Conservation (phyloP, 2,329 filamentous ascomycete genomes). For the Ampelomyces quisqualis region DNA sequence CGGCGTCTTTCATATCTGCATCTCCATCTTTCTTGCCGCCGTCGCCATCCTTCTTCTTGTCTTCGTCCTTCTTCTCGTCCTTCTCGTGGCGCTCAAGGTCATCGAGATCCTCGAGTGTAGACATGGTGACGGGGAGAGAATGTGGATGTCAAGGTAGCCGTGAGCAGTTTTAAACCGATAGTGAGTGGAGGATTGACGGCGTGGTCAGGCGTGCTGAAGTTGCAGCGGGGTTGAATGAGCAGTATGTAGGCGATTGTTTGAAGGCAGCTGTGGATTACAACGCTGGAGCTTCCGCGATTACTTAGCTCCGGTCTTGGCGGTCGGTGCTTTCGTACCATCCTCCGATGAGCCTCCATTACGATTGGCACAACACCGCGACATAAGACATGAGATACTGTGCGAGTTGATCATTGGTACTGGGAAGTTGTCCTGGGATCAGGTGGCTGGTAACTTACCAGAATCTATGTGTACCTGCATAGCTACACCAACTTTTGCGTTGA, state of each 20-base stretch:
- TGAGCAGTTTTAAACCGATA: background rate
- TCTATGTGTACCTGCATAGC: no score
- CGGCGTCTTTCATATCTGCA: conserved; percentile 85
- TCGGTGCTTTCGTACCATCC: conserved; percentile 1
- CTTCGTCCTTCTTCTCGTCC: conserved; percentile 65
- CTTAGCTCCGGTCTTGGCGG: conserved; percentile 25
- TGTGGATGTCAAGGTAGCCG: conserved; percentile 5
- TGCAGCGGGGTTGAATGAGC: conserved; percentile 13
- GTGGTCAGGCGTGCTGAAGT: conserved; percentile 5
- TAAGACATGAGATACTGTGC: no score
- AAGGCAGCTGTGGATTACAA: conserved; percentile 41
- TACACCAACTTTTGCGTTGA: no score
- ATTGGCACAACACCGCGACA: background rate
- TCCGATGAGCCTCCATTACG: background rate
- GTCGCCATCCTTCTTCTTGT: conserved; percentile 56
- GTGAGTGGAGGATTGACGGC: background rate
- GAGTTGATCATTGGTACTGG: no score
- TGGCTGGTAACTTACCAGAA: no score
- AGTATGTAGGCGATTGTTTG: conserved; percentile 25
- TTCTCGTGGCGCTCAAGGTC: conserved; percentile 79
- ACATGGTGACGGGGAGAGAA: conserved; percentile 59
- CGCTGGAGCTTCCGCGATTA: conserved; percentile 28
- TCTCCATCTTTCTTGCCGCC: conserved; percentile 68
- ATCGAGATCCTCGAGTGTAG: conserved; percentile 88
- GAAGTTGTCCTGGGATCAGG: no score